Base-by-base conservation (phyloP, 164 flowering plant species). In the Cinnamomum micranthum region DNA sequence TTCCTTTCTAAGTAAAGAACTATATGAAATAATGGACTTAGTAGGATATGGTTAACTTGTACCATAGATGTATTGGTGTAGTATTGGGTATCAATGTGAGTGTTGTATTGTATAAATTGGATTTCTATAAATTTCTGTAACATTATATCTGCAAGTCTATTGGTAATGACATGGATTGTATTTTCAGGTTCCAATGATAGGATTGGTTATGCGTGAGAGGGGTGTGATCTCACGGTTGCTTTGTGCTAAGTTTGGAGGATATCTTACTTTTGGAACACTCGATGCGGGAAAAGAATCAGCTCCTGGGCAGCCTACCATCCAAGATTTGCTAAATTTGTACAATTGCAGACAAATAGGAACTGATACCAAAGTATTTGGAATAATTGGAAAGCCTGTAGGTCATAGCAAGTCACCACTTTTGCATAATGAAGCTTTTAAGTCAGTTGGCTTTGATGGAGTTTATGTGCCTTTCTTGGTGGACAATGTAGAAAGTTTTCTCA, bases 351-450 rank as follows among this genome's bases (percentile, higher is more conserved):
- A 80, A 55, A 71, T 96, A 9, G 89, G 91, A 58, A 83, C 86
- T 70, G 92, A 91, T 67, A 96, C 97, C 31, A 91, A 91, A 85
- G 91, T 96, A 20, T 87, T 73, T 87, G 98, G 99, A 51, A 79
- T 94, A 78, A 88, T 96, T 78, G 99, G 99, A 78, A 96, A 96
- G 72, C 98, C 99, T 50, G 93, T 96, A 27, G 77, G 91, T 58
- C 98, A 96, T 84, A 96, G 98, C 87, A 96, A 94, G 81, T 84
- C 91, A 52, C 97, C 99, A 68, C 22, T 85, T 71, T 75, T 94
- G 71, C 88, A 84, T 75, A 96, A 96, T 77, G 82, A 75, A 77
- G 93, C 96, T 69, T 92, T 94, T 84, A 89, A 84, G 71, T 81
- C 88, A 9, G 87, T 77, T 75, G 95, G 95, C 64, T 85, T 90